These are phyloP conservation scores for Musa balbisiana DNA, from an alignment of 202 grass and related monocot species.

Conservation along the genomic window DNA sequence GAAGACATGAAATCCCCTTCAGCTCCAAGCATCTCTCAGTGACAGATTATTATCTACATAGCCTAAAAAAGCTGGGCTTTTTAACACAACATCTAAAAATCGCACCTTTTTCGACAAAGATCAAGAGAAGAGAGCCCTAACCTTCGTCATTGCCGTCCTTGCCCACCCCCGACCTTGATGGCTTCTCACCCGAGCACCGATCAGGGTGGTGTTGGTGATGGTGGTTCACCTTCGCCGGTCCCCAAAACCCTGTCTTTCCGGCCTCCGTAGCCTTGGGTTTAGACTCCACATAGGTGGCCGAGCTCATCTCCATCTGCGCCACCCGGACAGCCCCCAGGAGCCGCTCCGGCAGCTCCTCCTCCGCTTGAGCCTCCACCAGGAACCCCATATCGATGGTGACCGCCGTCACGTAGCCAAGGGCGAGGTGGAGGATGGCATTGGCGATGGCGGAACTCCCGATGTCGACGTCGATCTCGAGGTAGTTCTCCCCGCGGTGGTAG, in stretches of 20 bases:
- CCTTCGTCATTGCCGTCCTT: slow-evolving; percentile 26
- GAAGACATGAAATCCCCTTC: neutral
- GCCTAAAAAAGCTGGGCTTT: neutral
- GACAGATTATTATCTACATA: neutral
- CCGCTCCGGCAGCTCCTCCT: slow-evolving; percentile 82
- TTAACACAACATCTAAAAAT: neutral
- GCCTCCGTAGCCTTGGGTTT: slow-evolving; percentile 18
- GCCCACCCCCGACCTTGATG: slow-evolving; percentile 27
- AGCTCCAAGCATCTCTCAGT: neutral
- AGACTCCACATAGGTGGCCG: slow-evolving; percentile 50
- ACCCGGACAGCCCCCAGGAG: slow-evolving; percentile 80
- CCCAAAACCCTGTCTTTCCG: slow-evolving; percentile 40
- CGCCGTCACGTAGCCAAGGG: slow-evolving; percentile 65
- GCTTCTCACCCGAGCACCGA: slow-evolving; percentile 16
- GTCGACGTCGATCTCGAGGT: slow-evolving; percentile 98
- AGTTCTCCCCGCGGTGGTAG: slow-evolving; percentile 76
- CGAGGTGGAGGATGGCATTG: slow-evolving; percentile 78
- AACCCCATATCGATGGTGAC: slow-evolving; percentile 99
- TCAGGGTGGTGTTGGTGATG: slow-evolving; percentile 32
- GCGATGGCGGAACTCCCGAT: slow-evolving; percentile 93
- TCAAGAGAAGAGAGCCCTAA: slow-evolving; percentile 17
- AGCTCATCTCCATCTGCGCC: slow-evolving; percentile 89
- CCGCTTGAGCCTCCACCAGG: slow-evolving; percentile 67
- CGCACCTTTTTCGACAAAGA: neutral
- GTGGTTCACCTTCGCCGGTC: slow-evolving; percentile 46